phyloP scores from a whole-genome alignment of 2,329 filamentous ascomycete species.

The Calonectria pseudoreteaudii region DNA sequence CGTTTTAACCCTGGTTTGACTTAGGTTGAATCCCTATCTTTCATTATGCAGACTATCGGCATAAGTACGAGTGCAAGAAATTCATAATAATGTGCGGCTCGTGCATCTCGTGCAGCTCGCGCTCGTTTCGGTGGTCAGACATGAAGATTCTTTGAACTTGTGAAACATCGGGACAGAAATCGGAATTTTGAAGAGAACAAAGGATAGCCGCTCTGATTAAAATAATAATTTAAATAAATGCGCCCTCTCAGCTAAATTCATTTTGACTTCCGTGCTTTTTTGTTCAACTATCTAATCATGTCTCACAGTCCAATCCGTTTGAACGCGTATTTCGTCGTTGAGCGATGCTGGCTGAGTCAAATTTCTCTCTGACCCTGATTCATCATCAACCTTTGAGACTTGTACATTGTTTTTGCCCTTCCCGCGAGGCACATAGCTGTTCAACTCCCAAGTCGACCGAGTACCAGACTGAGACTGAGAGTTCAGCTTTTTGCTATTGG shows the following conservation, averaged over 20 bases:
- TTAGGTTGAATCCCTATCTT: no score
- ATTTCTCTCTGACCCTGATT: slow-evolving; percentile 40
- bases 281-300: slow-evolving; percentile 1
- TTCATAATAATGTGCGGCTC: no score
- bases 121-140: no score
- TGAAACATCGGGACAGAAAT: no score
- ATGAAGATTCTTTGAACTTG: no score
- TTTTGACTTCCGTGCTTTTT: background rate
- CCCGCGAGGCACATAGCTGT: slow-evolving; percentile 31
- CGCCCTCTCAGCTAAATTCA: background rate
- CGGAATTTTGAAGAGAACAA: background rate
- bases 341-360: slow-evolving; percentile 23
- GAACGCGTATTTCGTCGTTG: slow-evolving; percentile 35
- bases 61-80: no score
- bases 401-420: slow-evolving; percentile 27
- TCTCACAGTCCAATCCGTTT: slow-evolving; percentile 40
- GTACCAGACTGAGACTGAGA: slow-evolving; percentile 26
- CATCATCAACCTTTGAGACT: slow-evolving; percentile 30
- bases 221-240: background rate
- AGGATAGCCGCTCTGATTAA: background rate
- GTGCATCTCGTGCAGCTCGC: no score
- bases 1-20: no score
- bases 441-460: slow-evolving; percentile 39
- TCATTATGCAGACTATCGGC: no score
- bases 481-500: background rate